These are phyloP conservation scores for Lablab purpureus DNA, from an alignment of 306 rosid genomes.

Conservation along the genomic window DNA sequence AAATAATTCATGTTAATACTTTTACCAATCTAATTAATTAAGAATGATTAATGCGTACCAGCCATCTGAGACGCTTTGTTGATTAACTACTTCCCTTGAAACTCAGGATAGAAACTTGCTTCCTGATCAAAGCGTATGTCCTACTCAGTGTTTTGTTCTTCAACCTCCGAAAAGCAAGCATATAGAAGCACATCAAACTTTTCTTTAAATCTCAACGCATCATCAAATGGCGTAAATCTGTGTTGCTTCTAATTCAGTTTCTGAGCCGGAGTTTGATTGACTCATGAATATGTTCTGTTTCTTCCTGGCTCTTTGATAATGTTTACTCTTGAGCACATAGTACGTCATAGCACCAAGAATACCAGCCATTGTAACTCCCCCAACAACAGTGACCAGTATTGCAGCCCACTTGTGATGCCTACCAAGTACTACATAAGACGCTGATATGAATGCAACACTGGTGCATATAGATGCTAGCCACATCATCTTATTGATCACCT, in stretches of 20 bases:
- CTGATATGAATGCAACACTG: conserved; percentile 65
- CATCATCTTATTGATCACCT: conserved; percentile 73
- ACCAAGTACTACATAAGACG: conserved; percentile 65
- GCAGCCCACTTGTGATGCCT: conserved; percentile 63
- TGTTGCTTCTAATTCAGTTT: conserved; percentile 59
- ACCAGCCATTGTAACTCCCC: conserved; percentile 55
- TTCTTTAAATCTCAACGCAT: not conserved
- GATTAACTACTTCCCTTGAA: no score
- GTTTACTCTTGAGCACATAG: conserved; percentile 63
- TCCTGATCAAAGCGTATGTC: no score
- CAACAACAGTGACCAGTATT: conserved; percentile 52
- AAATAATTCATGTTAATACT: no score
- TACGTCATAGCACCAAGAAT: conserved; percentile 69
- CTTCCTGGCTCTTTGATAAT: conserved; percentile 50
- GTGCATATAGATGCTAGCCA: conserved; percentile 72
- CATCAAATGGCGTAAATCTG: conserved; percentile 61
- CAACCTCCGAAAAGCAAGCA: not conserved
- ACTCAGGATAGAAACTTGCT: no score
- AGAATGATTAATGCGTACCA: no score
- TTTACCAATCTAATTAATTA: no score
- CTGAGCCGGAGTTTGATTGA: conserved; percentile 38
- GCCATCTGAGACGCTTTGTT: no score
- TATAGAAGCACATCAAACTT: conserved; percentile 1
- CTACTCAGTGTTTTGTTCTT: no score
- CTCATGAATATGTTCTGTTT: conserved; percentile 42